Evolutionary conservation across 2,329 filamentous ascomycete species (phyloP).

Genomic region (Sarocladium kiliense): DNA sequence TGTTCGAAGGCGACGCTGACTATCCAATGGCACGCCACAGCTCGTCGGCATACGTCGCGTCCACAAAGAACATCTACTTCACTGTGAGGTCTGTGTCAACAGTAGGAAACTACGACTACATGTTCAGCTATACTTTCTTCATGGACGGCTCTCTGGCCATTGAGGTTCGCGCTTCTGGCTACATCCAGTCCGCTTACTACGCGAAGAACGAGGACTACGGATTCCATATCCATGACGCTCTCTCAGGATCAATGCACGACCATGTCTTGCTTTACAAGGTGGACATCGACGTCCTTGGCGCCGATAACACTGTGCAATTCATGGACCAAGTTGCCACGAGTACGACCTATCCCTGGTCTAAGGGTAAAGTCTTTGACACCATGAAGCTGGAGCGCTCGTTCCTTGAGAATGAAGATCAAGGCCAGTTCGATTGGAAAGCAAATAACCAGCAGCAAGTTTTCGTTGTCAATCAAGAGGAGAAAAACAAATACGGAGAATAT

Average conservation of each 20-base stretch:
- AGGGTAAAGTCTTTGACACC: constrained; percentile 37
- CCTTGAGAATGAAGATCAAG: constrained; percentile 37
- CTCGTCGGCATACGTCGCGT: constrained; percentile 32
- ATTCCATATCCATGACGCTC: constrained; percentile 27
- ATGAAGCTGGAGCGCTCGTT: constrained; percentile 37
- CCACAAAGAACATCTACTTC: constrained; percentile 43
- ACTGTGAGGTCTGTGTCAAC: constrained; percentile 33
- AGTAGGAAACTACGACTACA: constrained; percentile 39
- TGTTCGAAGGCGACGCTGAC: constrained; percentile 48
- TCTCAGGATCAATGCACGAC: constrained; percentile 33
- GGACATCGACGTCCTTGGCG: constrained; percentile 31
- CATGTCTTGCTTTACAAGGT: constrained; percentile 35
- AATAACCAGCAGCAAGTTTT: constrained; percentile 40
- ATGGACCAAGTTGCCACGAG: constrained; percentile 25
- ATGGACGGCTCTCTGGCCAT: constrained; percentile 33
- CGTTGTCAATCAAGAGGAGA: constrained; percentile 38
- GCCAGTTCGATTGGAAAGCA: constrained; percentile 28
- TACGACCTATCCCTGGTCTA: constrained; percentile 41
- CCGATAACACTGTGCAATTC: constrained; percentile 31
- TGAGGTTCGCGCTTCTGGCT: constrained; percentile 32
- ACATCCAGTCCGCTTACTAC: constrained; percentile 32
- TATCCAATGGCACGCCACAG: constrained; percentile 46
- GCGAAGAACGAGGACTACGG: constrained; percentile 28
- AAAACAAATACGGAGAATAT: constrained; percentile 42
- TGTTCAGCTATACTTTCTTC: constrained; percentile 30